These are phyloP conservation scores for Colletotrichum caudatum DNA, from an alignment of 2,329 filamentous ascomycete genomes.

Conservation along the genomic window DNA sequence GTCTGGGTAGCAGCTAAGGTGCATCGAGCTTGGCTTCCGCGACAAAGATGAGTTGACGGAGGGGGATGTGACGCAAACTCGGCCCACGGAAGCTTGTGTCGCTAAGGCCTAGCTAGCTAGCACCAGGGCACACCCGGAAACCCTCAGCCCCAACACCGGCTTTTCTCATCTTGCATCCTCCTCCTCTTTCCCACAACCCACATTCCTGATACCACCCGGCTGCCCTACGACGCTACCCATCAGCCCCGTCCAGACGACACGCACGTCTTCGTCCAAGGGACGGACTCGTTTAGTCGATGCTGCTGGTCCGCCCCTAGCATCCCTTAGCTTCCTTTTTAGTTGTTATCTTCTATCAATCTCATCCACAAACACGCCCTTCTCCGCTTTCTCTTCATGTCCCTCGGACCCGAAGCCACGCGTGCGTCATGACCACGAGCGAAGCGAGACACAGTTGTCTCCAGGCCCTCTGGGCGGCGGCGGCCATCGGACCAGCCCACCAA, in stretches of 20 bases:
- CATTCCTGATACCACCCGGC: neutral
- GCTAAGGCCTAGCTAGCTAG: constrained; percentile 24
- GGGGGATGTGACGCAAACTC: constrained; percentile 39
- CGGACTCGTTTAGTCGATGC: constrained; percentile 1
- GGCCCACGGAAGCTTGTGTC: constrained; percentile 36
- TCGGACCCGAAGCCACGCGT: constrained; percentile 25
- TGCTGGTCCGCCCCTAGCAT: neutral
- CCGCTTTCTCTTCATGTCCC: neutral
- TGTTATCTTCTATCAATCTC: neutral
- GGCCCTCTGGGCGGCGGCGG: constrained; percentile 11
- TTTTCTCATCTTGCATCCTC: constrained; percentile 5
- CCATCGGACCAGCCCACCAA: constrained; percentile 25
- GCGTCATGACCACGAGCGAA: constrained; percentile 7
- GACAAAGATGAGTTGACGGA: constrained; percentile 39
- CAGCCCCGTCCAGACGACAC: constrained; percentile 10
- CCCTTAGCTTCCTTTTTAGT: neutral
- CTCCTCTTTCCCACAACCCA: constrained; percentile 1
- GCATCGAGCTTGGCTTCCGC: constrained; percentile 38
- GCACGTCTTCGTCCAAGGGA: constrained; percentile 14
- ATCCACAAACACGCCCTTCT: no score
- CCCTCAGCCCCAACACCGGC: constrained; percentile 7
- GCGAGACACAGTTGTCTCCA: constrained; percentile 26
- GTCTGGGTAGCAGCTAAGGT: constrained; percentile 38
- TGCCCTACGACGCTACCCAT: constrained; percentile 20
- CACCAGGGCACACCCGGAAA: constrained; percentile 31